Evolutionary conservation across 1,284 basidiomycete genomes (phyloP).

Genomic region (Heterobasidion parviporum): DNA sequence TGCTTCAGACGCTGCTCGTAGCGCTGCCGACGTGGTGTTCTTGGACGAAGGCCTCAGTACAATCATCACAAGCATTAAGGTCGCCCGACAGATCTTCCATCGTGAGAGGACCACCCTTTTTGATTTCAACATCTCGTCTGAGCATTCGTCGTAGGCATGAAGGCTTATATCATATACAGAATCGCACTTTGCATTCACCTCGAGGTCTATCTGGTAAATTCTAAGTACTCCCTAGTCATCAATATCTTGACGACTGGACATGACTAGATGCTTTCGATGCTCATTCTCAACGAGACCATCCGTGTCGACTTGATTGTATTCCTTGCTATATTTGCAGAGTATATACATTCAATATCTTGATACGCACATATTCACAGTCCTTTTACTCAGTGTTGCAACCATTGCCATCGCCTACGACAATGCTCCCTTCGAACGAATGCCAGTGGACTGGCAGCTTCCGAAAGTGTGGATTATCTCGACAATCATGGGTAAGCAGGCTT

Average conservation of each 20-base stretch:
- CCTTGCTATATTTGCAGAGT: slow-evolving; percentile 46
- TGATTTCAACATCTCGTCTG: too few species aligned
- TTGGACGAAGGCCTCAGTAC: slow-evolving; percentile 27
- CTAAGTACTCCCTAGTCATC: neutral
- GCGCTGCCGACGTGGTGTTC: slow-evolving; percentile 41
- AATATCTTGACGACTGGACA: neutral
- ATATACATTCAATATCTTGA: slow-evolving; percentile 4
- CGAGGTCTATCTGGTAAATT: slow-evolving; percentile 35
- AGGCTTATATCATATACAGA: slow-evolving; percentile 24
- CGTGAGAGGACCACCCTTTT: slow-evolving; percentile 41
- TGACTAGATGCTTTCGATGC: slow-evolving; percentile 30
- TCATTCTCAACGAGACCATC: slow-evolving; percentile 45
- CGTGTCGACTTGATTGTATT: slow-evolving; percentile 48
- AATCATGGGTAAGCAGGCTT: slow-evolving; percentile 20
- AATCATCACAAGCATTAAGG: slow-evolving; percentile 45
- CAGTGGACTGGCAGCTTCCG: slow-evolving; percentile 50
- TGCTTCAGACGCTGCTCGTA: slow-evolving; percentile 37
- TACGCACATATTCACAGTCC: too few species aligned
- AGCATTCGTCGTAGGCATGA: neutral
- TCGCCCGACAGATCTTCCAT: slow-evolving; percentile 49
- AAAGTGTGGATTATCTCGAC: slow-evolving; percentile 48
- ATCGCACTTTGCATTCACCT: slow-evolving; percentile 45
- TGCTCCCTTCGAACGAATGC: slow-evolving; percentile 36
- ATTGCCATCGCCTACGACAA: slow-evolving; percentile 44
- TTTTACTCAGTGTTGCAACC: slow-evolving; percentile 19